A percentile compares a stretch with the other conserved stretches of the same genome.
Conservation (phyloP, 805 yeast genomes). For the Zygoascus bituminiphila region DNA sequence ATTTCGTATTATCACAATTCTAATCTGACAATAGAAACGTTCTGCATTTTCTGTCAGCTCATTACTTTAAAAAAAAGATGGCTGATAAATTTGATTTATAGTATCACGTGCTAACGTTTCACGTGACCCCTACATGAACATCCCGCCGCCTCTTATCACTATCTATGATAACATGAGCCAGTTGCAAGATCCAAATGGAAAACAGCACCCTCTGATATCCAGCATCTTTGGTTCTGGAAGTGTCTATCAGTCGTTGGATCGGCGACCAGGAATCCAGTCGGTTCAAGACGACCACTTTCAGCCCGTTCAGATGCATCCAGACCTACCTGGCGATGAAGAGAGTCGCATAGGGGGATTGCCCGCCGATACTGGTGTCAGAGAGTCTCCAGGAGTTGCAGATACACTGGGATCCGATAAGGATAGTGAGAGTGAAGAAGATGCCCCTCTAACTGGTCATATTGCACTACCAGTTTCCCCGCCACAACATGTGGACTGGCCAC, state of each 20-base stretch:
- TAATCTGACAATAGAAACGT: too few species aligned
- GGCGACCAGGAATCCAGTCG: neutral
- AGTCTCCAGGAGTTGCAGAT: neutral
- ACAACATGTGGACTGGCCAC: neutral
- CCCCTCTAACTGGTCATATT: neutral
- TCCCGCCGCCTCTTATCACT: neutral
- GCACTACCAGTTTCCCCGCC: neutral
- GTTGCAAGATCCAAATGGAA: neutral
- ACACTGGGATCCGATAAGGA: neutral
- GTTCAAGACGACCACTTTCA: neutral
- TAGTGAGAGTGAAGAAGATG: neutral
- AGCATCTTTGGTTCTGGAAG: slow-evolving; percentile 9
- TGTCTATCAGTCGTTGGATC: slow-evolving; percentile 5
- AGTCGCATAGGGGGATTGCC: neutral
- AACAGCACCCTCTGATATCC: neutral
- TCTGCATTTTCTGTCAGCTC: too few species aligned
- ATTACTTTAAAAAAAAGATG: too few species aligned
- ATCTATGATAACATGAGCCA: neutral
- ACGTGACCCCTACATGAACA: too few species aligned
- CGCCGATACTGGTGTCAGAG: neutral
- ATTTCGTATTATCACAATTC: too few species aligned
- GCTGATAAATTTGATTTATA: too few species aligned
- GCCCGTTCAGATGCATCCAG: neutral
- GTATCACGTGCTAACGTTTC: too few species aligned
- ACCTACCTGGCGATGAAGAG: neutral